Conservation (phyloP, 1,139 yeast species). For the Suhomyces chickasaworum region DNA sequence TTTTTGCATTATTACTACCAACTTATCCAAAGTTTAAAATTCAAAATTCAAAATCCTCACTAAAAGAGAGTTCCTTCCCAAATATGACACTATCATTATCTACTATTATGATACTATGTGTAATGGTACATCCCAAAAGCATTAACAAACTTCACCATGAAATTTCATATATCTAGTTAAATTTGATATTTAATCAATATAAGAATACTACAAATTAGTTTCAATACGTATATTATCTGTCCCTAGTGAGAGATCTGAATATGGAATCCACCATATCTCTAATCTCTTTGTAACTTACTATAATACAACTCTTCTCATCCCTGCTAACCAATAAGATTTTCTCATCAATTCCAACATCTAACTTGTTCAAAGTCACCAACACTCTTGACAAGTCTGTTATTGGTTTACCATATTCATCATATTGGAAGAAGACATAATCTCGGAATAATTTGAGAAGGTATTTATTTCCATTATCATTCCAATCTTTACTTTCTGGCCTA, state of each 20-base stretch:
- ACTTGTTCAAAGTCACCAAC: constrained; percentile 73
- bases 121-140: no score
- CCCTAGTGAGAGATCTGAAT: constrained; percentile 56
- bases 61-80: no score
- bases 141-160: no score
- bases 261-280: constrained; percentile 73
- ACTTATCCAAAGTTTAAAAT: no score
- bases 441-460: constrained; percentile 77
- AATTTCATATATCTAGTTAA: no score
- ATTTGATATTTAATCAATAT: no score
- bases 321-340: constrained; percentile 74
- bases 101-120: no score
- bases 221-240: constrained; percentile 7
- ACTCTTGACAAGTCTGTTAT: constrained; percentile 83
- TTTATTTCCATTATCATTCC: constrained; percentile 78
- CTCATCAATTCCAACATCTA: constrained; percentile 93
- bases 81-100: no score
- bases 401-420: constrained; percentile 75
- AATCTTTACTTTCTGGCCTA: constrained; percentile 58
- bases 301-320: constrained; percentile 80
- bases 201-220: neutral
- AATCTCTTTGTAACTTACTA: constrained; percentile 78
- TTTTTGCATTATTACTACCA: no score
- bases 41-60: no score
- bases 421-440: constrained; percentile 84